Conservation (phyloP, 257 asterid species). For the Lavandula angustifolia region DNA sequence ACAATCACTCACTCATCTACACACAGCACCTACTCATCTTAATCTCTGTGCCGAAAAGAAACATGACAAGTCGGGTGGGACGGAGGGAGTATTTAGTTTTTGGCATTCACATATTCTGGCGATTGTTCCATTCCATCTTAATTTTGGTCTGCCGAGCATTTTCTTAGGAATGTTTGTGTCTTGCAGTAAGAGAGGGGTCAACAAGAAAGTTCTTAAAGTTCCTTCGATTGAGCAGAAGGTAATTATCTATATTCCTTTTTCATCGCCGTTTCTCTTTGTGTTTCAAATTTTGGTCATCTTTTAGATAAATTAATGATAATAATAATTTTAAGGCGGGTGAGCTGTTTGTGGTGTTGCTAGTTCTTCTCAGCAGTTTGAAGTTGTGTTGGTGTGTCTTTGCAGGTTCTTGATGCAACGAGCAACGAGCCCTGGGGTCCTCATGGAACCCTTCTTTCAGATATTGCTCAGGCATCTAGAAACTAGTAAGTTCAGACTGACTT, state of each 20-base stretch:
- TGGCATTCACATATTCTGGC: background rate
- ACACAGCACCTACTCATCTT: too few species aligned
- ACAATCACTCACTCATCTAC: too few species aligned
- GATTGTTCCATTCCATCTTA: conserved; percentile 14
- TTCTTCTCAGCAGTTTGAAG: conserved; percentile 20
- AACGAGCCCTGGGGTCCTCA: conserved; percentile 99
- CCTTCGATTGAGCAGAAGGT: conserved; percentile 95
- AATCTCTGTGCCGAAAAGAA: too few species aligned
- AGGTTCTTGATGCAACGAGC: conserved; percentile 99
- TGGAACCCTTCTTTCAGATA: conserved; percentile 89
- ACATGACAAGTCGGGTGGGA: too few species aligned
- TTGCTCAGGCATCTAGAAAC: conserved; percentile 87
- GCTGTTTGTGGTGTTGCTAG: conserved; percentile 21
- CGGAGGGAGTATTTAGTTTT: background rate
- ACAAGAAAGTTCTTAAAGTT: conserved; percentile 93
- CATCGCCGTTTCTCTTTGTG: background rate
- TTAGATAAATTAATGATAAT: background rate
- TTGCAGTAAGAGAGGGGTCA: conserved; percentile 97
- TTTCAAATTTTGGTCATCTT: conserved; percentile 6
- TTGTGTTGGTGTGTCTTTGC: conserved; percentile 23
- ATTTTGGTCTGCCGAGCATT: conserved; percentile 3
- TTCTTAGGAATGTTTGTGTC: conserved; percentile 29
- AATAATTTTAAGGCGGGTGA: background rate
- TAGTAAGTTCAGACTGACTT: conserved; percentile 50
- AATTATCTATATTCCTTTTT: conserved; percentile 23